Evolutionary conservation across 208 protist genomes (phyloP).

Genomic region (Leishmania gerbilli): DNA sequence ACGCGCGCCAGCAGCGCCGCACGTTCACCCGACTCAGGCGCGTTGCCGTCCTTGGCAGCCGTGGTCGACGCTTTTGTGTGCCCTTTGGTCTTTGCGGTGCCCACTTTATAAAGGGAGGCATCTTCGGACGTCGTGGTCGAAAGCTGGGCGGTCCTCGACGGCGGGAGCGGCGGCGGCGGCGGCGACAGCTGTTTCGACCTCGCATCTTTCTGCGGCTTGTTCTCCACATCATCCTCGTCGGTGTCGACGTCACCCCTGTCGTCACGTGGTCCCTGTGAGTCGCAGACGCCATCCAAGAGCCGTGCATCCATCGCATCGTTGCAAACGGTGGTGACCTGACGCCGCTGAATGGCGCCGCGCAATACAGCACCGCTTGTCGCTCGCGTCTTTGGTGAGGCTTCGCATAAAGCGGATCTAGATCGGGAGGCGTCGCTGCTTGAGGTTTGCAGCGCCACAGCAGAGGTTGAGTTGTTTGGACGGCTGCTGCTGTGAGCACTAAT

Average conservation of each 20-base stretch:
- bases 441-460: not conserved
- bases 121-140: not conserved
- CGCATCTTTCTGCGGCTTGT: not conserved
- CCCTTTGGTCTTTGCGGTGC: not conserved
- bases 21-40: conserved; percentile 14
- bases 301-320: not conserved
- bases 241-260: not conserved
- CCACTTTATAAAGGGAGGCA: not conserved
- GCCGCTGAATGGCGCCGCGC: not conserved
- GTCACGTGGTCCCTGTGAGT: not conserved
- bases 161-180: not conserved
- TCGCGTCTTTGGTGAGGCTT: not conserved
- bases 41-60: no score
- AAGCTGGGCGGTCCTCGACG: not conserved
- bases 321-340: not conserved
- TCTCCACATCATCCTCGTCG: not conserved
- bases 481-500: not conserved
- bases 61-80: not conserved
- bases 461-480: not conserved
- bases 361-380: not conserved
- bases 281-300: not conserved
- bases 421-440: not conserved
- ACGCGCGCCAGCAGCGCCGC: conserved; percentile 37
- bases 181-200: not conserved
- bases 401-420: not conserved